Percentiles rank a stretch among this genome's conserved stretches.
These are phyloP conservation scores for Cercospora zeae-maydis DNA, from an alignment of 2,329 filamentous ascomycete species.

Conservation along the genomic window DNA sequence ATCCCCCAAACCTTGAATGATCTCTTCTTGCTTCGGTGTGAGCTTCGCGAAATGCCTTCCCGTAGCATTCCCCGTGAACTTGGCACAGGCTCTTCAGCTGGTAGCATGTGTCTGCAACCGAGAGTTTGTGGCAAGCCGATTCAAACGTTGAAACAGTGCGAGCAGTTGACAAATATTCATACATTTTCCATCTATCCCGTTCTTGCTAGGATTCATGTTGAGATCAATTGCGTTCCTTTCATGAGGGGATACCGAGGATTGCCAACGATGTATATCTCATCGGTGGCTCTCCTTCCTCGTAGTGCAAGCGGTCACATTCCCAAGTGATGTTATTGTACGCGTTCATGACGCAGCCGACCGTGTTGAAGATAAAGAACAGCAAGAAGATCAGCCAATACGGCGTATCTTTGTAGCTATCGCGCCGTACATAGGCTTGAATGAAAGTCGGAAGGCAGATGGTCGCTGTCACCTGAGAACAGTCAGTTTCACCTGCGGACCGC, in stretches of 20 bases:
- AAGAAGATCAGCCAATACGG: constrained; percentile 37
- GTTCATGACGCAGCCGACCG: constrained; percentile 36
- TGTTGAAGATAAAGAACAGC: constrained; percentile 37
- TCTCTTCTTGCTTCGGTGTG: constrained; percentile 7
- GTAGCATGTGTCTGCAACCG: too few relatives aligned
- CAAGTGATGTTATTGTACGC: constrained; percentile 39
- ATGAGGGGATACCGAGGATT: constrained; percentile 31
- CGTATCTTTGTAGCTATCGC: constrained; percentile 28
- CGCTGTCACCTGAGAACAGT: constrained; percentile 29
- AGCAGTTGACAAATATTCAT: neutral
- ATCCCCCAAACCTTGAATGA: neutral
- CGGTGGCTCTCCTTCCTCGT: constrained; percentile 32
- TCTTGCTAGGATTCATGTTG: neutral
- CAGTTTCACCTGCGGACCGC: neutral
- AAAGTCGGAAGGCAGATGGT: constrained; percentile 33
- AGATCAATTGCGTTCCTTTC: neutral
- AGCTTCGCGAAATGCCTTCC: constrained; percentile 48
- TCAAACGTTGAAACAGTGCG: too few relatives aligned
- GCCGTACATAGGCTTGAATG: constrained; percentile 34
- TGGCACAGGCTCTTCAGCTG: constrained; percentile 47
- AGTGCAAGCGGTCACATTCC: constrained; percentile 31
- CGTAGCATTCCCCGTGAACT: constrained; percentile 59
- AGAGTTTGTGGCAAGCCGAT: too few relatives aligned
- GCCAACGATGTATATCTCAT: constrained; percentile 30
- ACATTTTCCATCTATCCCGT: neutral